These are phyloP conservation scores for Penicillium manginii DNA, from an alignment of 495 filamentous ascomycete species.

Conservation along the genomic window DNA sequence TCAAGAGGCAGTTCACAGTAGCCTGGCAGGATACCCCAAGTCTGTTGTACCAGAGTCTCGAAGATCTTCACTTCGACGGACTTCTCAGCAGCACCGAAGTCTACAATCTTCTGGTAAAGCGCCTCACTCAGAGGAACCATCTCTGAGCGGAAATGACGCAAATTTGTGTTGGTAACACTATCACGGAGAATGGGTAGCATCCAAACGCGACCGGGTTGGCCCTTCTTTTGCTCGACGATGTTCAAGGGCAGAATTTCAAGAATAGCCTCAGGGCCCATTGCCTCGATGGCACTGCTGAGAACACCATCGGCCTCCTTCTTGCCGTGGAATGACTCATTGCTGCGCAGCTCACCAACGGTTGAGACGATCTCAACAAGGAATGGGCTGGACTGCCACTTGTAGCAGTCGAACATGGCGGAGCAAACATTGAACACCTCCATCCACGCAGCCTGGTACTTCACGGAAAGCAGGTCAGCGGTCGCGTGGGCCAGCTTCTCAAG, in stretches of 20 bases:
- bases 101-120: conserved; percentile 86
- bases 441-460: conserved; percentile 95
- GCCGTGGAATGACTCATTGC: conserved; percentile 85
- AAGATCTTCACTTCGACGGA: conserved; percentile 96
- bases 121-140: conserved; percentile 86
- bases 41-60: conserved; percentile 93
- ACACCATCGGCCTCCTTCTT: conserved; percentile 95
- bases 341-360: conserved; percentile 83
- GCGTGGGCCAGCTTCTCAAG: conserved; percentile 73
- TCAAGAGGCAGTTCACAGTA: conserved; percentile 93
- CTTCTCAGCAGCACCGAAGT: conserved; percentile 77
- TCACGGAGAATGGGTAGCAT: conserved; percentile 88
- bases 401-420: conserved; percentile 82
- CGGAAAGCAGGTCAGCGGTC: conserved; percentile 71
- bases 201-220: conserved; percentile 88
- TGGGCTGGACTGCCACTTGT: conserved; percentile 80
- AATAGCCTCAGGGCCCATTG: conserved; percentile 85
- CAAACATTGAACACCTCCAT: conserved; percentile 91
- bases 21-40: conserved; percentile 92
- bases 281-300: conserved; percentile 79
- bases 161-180: conserved; percentile 79
- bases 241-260: conserved; percentile 84
- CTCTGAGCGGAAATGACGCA: conserved; percentile 81
- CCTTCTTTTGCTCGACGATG: conserved; percentile 71
- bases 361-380: conserved; percentile 73